These are phyloP conservation scores for Penicillium decumbens DNA, from an alignment of 2,329 filamentous ascomycete genomes.

Conservation along the genomic window DNA sequence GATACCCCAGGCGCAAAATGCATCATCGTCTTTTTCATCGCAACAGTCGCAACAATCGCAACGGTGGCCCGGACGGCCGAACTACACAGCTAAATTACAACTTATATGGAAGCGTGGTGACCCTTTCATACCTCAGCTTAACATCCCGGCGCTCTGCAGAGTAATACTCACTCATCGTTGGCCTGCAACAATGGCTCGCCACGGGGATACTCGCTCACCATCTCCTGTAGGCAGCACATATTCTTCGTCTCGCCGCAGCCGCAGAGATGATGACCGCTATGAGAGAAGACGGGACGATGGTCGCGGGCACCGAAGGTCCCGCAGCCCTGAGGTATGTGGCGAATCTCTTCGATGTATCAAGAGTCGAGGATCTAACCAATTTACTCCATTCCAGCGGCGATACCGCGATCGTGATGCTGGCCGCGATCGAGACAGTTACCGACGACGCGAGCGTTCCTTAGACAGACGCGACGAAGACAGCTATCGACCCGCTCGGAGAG, in stretches of 20 bases:
- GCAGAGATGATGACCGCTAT: constrained; percentile 52
- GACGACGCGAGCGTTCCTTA: constrained; percentile 66
- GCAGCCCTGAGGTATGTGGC: constrained; percentile 47
- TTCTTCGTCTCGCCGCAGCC: constrained; percentile 63
- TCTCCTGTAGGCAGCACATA: constrained; percentile 84
- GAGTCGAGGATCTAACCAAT: background rate
- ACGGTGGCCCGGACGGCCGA: constrained; percentile 1
- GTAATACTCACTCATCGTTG: constrained; percentile 50
- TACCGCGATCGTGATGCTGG: constrained; percentile 49
- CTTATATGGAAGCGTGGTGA: constrained; percentile 25
- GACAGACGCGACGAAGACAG: constrained; percentile 54
- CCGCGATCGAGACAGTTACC: constrained; percentile 56
- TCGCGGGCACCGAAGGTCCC: constrained; percentile 44
- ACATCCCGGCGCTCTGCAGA: constrained; percentile 30
- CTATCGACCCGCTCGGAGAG: constrained; percentile 58
- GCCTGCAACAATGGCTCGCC: constrained; percentile 57
- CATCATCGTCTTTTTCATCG: constrained; percentile 2
- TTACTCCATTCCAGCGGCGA: constrained; percentile 44
- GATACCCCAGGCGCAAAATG: constrained; percentile 18
- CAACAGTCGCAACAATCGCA: background rate
- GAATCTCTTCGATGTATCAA: background rate
- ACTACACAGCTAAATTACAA: background rate
- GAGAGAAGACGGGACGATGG: constrained; percentile 52
- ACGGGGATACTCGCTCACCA: constrained; percentile 73
- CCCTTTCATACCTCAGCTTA: constrained; percentile 15